These are phyloP conservation scores for Claviceps sp. DNA, from an alignment of 2,329 filamentous ascomycete genomes.

Conservation along the genomic window DNA sequence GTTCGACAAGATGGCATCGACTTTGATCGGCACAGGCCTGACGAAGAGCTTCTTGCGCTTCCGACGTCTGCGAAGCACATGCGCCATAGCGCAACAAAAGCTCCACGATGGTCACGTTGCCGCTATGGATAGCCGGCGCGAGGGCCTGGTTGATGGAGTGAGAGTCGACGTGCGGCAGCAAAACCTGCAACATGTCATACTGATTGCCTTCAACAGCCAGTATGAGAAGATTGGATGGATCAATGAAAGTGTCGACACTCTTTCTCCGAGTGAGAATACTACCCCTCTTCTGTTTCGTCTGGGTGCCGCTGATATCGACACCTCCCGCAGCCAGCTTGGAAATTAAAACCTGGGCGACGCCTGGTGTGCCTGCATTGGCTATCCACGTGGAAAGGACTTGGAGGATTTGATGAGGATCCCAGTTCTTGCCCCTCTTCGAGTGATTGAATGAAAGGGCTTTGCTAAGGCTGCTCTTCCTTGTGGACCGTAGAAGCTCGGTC, in stretches of 20 bases:
- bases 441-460: conserved; percentile 24
- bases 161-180: conserved; percentile 39
- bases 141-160: conserved; percentile 36
- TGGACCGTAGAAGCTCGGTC: conserved; percentile 19
- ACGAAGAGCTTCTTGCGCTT: conserved; percentile 40
- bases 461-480: conserved; percentile 26
- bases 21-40: conserved; percentile 33
- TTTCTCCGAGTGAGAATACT: conserved; percentile 33
- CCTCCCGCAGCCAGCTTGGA: conserved; percentile 34
- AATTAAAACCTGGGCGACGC: conserved; percentile 42
- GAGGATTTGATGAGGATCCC: conserved; percentile 40
- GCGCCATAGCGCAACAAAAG: conserved; percentile 39
- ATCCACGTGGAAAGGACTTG: conserved; percentile 37
- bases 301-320: conserved; percentile 34
- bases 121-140: conserved; percentile 32
- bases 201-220: conserved; percentile 37
- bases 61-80: conserved; percentile 30
- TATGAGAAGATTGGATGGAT: conserved; percentile 36
- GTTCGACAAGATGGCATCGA: conserved; percentile 30
- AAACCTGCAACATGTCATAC: conserved; percentile 37
- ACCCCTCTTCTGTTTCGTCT: conserved; percentile 28
- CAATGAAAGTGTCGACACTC: conserved; percentile 33
- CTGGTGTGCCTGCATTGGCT: conserved; percentile 33
- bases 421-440: conserved; percentile 33
- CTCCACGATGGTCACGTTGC: conserved; percentile 29